phyloP scores from a whole-genome alignment of 2,329 filamentous ascomycete species.

The Aspergillus persii region DNA sequence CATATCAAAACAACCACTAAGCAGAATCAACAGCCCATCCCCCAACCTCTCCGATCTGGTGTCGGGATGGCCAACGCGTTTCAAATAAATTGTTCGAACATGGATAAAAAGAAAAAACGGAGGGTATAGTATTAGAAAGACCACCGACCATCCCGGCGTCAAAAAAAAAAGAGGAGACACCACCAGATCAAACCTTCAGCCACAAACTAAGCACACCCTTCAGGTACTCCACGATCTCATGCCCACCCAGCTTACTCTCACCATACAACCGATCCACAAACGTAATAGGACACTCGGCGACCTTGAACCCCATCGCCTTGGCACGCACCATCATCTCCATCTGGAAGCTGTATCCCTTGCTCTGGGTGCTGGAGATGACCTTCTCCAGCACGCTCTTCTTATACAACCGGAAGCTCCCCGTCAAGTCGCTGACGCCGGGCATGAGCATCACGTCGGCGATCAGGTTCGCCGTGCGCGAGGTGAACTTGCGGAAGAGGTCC shows the following conservation, averaged over 20 bases:
- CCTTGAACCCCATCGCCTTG: conserved; percentile 90
- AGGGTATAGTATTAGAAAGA: conserved; percentile 12
- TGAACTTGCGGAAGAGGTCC: conserved; percentile 82
- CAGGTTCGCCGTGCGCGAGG: conserved; percentile 78
- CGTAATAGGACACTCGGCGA: conserved; percentile 91
- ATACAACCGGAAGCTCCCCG: conserved; percentile 91
- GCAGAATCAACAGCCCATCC: background rate
- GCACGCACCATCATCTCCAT: conserved; percentile 99
- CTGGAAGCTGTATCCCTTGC: conserved; percentile 98
- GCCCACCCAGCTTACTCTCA: conserved; percentile 88
- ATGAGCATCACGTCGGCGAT: conserved; percentile 92
- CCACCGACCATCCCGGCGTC: background rate
- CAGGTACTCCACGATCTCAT: conserved; percentile 95
- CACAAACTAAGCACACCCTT: conserved; percentile 78
- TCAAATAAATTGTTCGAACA: background rate
- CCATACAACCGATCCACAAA: conserved; percentile 96
- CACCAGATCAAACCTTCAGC: conserved; percentile 63
- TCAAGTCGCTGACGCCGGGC: conserved; percentile 92
- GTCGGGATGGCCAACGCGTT: background rate
- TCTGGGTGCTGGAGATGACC: conserved; percentile 86
- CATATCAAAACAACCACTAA: background rate
- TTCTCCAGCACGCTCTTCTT: conserved; percentile 86
- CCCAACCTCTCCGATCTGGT: background rate
- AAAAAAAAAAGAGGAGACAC: conserved; percentile 7
- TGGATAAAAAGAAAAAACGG: conserved; percentile 9